Evolutionary conservation across 2,329 filamentous ascomycete genomes (phyloP).

Genomic region (Cladophialophora psammophila): DNA sequence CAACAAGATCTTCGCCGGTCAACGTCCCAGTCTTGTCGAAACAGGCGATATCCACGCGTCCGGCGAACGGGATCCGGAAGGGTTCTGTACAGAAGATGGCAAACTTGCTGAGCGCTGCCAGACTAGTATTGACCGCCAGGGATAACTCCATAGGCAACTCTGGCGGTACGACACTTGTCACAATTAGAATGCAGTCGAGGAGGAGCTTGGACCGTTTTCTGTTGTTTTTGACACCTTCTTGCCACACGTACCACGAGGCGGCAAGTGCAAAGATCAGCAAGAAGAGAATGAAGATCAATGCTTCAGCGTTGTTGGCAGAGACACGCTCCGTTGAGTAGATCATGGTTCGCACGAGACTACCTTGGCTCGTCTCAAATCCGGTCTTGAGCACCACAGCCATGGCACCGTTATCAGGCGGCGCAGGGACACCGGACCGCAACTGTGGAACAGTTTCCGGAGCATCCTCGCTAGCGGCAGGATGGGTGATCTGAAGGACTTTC

Average conservation of each 20-base stretch:
- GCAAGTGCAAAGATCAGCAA: slow-evolving; percentile 94
- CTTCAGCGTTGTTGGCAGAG: slow-evolving; percentile 97
- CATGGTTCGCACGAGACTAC: slow-evolving; percentile 97
- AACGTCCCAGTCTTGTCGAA: slow-evolving; percentile 99
- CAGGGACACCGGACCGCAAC: slow-evolving; percentile 75
- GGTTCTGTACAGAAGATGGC: slow-evolving; percentile 99
- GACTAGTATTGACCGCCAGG: slow-evolving; percentile 94
- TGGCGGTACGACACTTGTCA: slow-evolving; percentile 97
- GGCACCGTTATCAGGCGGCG: slow-evolving; percentile 91
- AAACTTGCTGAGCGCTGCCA: slow-evolving; percentile 91
- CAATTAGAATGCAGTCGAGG: slow-evolving; percentile 94
- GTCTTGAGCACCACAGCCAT: slow-evolving; percentile 96
- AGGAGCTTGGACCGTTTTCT: slow-evolving; percentile 97
- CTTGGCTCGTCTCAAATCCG: slow-evolving; percentile 97
- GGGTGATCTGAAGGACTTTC: slow-evolving; percentile 94
- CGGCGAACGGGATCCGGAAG: slow-evolving; percentile 96
- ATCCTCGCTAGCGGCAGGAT: slow-evolving; percentile 79
- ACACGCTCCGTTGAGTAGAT: slow-evolving; percentile 99
- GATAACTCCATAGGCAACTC: slow-evolving; percentile 98
- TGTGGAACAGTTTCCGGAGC: slow-evolving; percentile 64
- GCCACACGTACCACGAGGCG: slow-evolving; percentile 99
- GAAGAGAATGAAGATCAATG: slow-evolving; percentile 97
- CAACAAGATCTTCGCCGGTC: slow-evolving; percentile 94
- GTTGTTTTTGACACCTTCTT: slow-evolving; percentile 91
- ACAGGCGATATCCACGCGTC: slow-evolving; percentile 93